A percentile compares a stretch with the other conserved stretches of the same genome.
Conservation (phyloP, 2,329 filamentous ascomycete genomes). For the Pyricularia pennisetigena region DNA sequence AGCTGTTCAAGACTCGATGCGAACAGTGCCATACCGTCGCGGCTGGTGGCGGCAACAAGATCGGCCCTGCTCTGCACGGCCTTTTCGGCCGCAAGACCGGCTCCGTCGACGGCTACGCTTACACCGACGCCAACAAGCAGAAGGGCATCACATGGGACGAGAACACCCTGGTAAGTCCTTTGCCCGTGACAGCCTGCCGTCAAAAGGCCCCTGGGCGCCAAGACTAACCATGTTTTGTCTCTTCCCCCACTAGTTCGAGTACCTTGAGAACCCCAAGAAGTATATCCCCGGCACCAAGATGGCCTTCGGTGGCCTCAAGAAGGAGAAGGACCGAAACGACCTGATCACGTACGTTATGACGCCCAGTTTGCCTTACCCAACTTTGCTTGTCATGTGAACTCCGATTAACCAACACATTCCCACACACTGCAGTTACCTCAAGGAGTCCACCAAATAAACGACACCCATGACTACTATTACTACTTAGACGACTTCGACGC, state of each 20-base stretch:
- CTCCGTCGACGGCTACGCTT: constrained; percentile 83
- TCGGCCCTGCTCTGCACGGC: constrained; percentile 92
- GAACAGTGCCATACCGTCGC: constrained; percentile 98
- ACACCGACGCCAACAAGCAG: constrained; percentile 99
- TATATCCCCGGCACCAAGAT: constrained; percentile 99
- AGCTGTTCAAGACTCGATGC: constrained; percentile 98
- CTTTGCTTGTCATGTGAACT: constrained; percentile 10
- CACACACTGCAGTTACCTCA: constrained; percentile 45
- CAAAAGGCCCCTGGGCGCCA: too few species aligned
- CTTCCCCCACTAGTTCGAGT: constrained; percentile 58
- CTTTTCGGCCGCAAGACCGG: constrained; percentile 96
- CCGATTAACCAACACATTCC: not conserved
- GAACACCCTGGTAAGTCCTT: constrained; percentile 60
- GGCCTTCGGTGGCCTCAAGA: constrained; percentile 99
- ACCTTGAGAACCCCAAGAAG: constrained; percentile 99
- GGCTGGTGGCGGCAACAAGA: constrained; percentile 87
- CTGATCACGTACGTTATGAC: constrained; percentile 73
- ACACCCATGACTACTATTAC: not conserved
- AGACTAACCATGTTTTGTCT: not conserved
- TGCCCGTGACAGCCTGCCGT: not conserved
- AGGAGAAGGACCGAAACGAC: constrained; percentile 98
- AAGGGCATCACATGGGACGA: constrained; percentile 89
- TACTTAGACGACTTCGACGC: not conserved
- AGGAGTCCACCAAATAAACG: constrained; percentile 58
- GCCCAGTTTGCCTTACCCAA: not conserved